Evolutionary conservation across 257 asterid genomes (phyloP).

Genomic region (Jaltomata sinuosa): DNA sequence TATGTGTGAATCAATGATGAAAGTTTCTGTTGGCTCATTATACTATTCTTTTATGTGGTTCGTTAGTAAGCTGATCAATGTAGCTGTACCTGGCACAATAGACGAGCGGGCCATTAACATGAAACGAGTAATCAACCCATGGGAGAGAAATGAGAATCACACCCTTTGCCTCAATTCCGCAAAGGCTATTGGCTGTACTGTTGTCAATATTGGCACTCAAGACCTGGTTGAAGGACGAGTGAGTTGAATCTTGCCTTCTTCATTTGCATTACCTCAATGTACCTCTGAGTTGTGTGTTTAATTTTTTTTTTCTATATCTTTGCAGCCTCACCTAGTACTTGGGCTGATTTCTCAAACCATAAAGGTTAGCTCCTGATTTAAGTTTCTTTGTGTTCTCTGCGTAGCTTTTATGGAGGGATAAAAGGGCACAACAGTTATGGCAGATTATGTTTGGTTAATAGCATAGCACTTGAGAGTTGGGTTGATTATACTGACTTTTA

Average conservation of each 20-base stretch:
- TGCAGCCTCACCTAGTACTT: slow-evolving; percentile 94
- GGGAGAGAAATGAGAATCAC: slow-evolving; percentile 97
- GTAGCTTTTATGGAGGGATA: neutral
- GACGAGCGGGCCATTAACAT: slow-evolving; percentile 92
- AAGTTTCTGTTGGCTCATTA: slow-evolving; percentile 1
- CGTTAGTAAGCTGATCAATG: slow-evolving; percentile 89
- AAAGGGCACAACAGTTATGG: neutral
- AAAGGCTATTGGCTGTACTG: slow-evolving; percentile 96
- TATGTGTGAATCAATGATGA: neutral
- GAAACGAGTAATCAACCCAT: slow-evolving; percentile 75
- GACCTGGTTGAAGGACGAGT: slow-evolving; percentile 97
- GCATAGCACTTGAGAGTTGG: neutral
- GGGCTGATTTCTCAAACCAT: slow-evolving; percentile 95
- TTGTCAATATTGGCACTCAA: slow-evolving; percentile 87
- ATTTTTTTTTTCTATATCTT: slow-evolving; percentile 1
- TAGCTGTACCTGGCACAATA: slow-evolving; percentile 85
- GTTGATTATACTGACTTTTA: neutral
- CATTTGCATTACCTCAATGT: neutral
- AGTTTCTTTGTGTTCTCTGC: neutral
- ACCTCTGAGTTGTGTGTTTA: neutral
- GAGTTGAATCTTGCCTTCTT: slow-evolving; percentile 21
- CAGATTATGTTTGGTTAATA: neutral
- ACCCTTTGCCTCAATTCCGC: slow-evolving; percentile 96
- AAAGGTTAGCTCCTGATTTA: slow-evolving; percentile 50
- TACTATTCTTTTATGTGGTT: slow-evolving; percentile 4